Percentiles rank a stretch among this genome's conserved stretches.
phyloP scores from a whole-genome alignment of 768 basidiomycete genomes.

The Cystofilobasidium macerans region DNA sequence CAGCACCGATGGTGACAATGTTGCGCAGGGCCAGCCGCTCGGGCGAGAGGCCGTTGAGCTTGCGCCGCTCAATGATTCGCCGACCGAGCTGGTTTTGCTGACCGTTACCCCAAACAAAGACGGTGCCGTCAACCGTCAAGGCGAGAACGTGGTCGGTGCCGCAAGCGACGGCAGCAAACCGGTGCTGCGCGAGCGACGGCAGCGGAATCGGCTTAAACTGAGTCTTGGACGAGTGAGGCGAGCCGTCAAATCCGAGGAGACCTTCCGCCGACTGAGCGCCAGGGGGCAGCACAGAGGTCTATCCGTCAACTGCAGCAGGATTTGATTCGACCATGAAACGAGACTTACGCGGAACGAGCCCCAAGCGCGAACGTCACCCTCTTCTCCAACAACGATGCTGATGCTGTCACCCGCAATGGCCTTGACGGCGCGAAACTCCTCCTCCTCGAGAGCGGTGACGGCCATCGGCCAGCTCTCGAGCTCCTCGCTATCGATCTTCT shows the following conservation, averaged over 20 bases:
- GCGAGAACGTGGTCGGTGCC: conserved; percentile 85
- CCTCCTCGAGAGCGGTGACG: conserved; percentile 18
- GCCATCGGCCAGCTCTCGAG: conserved; percentile 24
- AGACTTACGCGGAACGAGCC: conserved; percentile 26
- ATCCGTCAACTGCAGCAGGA: background rate
- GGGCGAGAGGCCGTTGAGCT: conserved; percentile 72
- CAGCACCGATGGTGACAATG: conserved; percentile 63
- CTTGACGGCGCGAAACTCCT: conserved; percentile 24
- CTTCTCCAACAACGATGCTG: conserved; percentile 19
- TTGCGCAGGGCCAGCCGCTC: conserved; percentile 73
- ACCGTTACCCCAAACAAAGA: conserved; percentile 83
- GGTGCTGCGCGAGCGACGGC: conserved; percentile 35
- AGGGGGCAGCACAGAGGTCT: too few relatives aligned
- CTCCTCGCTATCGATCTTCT: conserved; percentile 19
- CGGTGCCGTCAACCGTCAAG: conserved; percentile 72
- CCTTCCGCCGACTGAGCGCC: conserved; percentile 49
- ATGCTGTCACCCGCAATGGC: conserved; percentile 26
- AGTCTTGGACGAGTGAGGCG: conserved; percentile 50
- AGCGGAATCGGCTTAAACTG: conserved; percentile 51
- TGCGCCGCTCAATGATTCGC: conserved; percentile 74
- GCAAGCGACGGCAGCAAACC: conserved; percentile 61
- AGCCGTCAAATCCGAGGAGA: conserved; percentile 58
- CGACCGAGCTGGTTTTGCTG: conserved; percentile 86
- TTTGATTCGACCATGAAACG: background rate
- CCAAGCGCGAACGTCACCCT: conserved; percentile 26